Conservation (phyloP, 2,329 filamentous ascomycete species). For the Cucurbitaria berberidis region DNA sequence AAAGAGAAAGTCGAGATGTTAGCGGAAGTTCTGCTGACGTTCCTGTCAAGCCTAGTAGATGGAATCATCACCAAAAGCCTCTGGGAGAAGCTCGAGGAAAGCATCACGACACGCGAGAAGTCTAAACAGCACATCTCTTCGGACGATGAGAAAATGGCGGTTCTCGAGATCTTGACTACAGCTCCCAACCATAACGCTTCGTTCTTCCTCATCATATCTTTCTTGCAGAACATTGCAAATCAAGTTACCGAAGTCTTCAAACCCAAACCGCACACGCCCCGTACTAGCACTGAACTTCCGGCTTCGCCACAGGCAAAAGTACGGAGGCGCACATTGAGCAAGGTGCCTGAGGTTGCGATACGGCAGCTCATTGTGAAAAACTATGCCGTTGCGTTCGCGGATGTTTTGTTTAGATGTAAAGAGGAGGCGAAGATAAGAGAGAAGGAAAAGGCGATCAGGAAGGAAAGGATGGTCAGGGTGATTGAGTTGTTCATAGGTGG, state of each 20-base stretch:
- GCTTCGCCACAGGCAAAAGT: conserved; percentile 46
- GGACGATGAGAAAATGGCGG: conserved; percentile 64
- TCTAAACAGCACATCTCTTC: conserved; percentile 48
- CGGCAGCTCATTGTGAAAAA: conserved; percentile 65
- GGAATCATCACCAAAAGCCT: conserved; percentile 74
- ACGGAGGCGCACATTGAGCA: conserved; percentile 47
- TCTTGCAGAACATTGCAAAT: conserved; percentile 66
- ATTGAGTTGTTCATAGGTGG: conserved; percentile 70
- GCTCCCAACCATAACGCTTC: conserved; percentile 81
- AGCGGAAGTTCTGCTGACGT: conserved; percentile 72
- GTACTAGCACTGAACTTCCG: conserved; percentile 37
- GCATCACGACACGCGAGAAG: conserved; percentile 47
- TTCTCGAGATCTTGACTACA: conserved; percentile 75
- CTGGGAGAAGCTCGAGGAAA: conserved; percentile 60
- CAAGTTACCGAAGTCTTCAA: conserved; percentile 55
- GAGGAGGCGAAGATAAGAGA: conserved; percentile 51
- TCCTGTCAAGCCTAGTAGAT: conserved; percentile 76
- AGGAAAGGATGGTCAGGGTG: conserved; percentile 69
- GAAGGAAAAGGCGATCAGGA: conserved; percentile 65
- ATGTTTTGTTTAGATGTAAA: conserved; percentile 64
- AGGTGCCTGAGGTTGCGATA: conserved; percentile 59
- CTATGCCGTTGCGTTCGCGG: conserved; percentile 70
- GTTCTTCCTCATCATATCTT: conserved; percentile 85
- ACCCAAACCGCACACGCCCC: conserved; percentile 27
- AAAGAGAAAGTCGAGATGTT: conserved; percentile 76